Conservation (phyloP, 2,329 filamentous ascomycete species). For the Phyllosticta citribraziliensis region DNA sequence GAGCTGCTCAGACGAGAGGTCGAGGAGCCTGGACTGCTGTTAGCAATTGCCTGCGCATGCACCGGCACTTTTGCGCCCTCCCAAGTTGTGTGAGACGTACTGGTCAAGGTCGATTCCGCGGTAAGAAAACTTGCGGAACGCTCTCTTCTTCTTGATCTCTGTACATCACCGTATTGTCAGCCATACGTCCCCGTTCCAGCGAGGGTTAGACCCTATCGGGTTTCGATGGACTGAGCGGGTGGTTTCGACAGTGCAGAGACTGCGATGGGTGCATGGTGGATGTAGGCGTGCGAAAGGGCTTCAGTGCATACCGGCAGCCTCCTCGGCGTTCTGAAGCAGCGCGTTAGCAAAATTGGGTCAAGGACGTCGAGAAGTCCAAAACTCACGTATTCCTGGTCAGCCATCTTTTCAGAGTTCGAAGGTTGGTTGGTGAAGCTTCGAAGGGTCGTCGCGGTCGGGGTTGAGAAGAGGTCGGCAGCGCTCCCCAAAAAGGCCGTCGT, state of each 20-base stretch:
- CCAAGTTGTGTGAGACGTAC: conserved; percentile 48
- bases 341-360: conserved; percentile 16
- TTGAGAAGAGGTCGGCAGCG: conserved; percentile 16
- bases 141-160: conserved; percentile 99
- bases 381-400: conserved; percentile 83
- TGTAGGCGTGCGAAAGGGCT: conserved; percentile 13
- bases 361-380: conserved; percentile 13
- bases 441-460: conserved; percentile 30
- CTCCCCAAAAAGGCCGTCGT: conserved; percentile 1
- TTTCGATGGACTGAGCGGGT: conserved; percentile 9
- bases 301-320: conserved; percentile 64
- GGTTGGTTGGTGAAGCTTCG: conserved; percentile 16
- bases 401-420: conserved; percentile 58
- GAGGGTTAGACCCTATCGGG: conserved; percentile 11
- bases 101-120: conserved; percentile 98
- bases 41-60: conserved; percentile 11
- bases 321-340: conserved; percentile 70
- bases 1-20: conserved; percentile 96
- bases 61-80: conserved; percentile 10
- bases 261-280: conserved; percentile 5
- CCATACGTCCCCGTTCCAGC: conserved; percentile 11
- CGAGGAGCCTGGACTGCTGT: conserved; percentile 66
- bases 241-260: conserved; percentile 6
- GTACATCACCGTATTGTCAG: conserved; percentile 9
- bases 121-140: conserved; percentile 99